Evolutionary conservation across 805 yeast genomes (phyloP).

Genomic region (Starmerella roubikii): DNA sequence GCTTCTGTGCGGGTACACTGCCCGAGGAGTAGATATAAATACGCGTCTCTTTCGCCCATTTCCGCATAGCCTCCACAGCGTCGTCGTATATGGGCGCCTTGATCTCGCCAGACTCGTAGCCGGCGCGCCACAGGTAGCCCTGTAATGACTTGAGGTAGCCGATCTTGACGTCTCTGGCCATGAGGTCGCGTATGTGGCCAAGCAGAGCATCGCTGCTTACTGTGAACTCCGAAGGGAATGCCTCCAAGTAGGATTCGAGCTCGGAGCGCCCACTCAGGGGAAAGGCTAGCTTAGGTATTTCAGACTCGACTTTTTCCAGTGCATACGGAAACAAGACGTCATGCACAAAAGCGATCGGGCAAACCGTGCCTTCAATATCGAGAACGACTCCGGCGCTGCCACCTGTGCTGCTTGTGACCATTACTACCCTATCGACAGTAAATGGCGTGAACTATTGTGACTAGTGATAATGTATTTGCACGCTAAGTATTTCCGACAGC

Average conservation of each 20-base stretch:
- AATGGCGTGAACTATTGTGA: no score
- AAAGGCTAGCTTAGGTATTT: conserved; percentile 18
- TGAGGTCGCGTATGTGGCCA: conserved; percentile 43
- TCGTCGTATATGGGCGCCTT: conserved; percentile 66
- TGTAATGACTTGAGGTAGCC: conserved; percentile 64
- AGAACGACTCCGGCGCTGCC: no score
- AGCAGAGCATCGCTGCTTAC: conserved; percentile 27
- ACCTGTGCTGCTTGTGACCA: no score
- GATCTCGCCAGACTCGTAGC: conserved; percentile 64
- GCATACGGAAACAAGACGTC: conserved; percentile 65
- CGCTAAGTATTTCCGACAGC: no score
- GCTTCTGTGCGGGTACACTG: conserved; percentile 70
- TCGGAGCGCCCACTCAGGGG: conserved; percentile 20
- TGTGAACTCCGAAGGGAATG: conserved; percentile 34
- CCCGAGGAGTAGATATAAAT: conserved; percentile 82
- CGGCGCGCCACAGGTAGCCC: conserved; percentile 69
- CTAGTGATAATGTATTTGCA: no score
- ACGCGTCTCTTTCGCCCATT: conserved; percentile 28
- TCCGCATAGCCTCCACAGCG: conserved; percentile 44
- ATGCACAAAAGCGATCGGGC: conserved; percentile 81
- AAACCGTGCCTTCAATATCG: conserved; percentile 87
- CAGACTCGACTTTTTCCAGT: conserved; percentile 24
- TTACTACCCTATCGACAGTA: no score
- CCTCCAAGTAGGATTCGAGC: conserved; percentile 26
- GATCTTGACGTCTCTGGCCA: conserved; percentile 58